Conservation (phyloP, 2,329 filamentous ascomycete genomes). For the Cadophora sp. region DNA sequence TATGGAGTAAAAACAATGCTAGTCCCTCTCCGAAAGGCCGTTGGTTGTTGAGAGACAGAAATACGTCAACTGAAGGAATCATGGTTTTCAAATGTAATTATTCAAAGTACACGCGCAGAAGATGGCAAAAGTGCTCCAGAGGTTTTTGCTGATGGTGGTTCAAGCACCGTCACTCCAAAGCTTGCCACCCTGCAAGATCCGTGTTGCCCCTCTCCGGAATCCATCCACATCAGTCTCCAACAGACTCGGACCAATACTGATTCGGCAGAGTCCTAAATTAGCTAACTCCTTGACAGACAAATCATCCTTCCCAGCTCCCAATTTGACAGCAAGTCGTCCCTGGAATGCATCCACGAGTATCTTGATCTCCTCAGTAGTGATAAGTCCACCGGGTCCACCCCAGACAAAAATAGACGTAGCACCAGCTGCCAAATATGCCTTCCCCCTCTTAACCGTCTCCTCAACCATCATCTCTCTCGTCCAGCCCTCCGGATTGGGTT, state of each 20-base stretch:
- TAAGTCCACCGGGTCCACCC: conserved; percentile 54
- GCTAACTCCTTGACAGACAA: conserved; percentile 54
- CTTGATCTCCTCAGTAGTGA: conserved; percentile 56
- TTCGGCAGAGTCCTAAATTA: conserved; percentile 59
- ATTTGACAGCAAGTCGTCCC: conserved; percentile 57
- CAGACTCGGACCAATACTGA: conserved; percentile 60
- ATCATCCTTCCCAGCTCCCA: conserved; percentile 47
- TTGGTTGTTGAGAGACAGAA: no score
- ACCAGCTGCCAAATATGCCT: conserved; percentile 62
- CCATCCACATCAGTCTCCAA: conserved; percentile 50
- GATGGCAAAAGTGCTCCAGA: no score
- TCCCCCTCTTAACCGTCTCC: conserved; percentile 59
- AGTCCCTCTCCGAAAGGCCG: no score
- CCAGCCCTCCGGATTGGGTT: conserved; percentile 38
- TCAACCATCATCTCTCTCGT: conserved; percentile 25
- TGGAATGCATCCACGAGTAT: conserved; percentile 55
- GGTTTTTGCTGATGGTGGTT: no score
- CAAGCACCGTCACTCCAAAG: conserved; percentile 1
- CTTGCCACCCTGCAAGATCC: conserved; percentile 10
- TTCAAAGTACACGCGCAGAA: no score
- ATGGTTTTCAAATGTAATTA: no score
- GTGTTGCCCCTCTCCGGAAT: conserved; percentile 22
- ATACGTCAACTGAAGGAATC: no score
- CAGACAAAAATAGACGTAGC: conserved; percentile 67
- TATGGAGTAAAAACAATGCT: no score